Conservation (phyloP, 805 yeast genomes). For the Zygotorulaspora florentina region DNA sequence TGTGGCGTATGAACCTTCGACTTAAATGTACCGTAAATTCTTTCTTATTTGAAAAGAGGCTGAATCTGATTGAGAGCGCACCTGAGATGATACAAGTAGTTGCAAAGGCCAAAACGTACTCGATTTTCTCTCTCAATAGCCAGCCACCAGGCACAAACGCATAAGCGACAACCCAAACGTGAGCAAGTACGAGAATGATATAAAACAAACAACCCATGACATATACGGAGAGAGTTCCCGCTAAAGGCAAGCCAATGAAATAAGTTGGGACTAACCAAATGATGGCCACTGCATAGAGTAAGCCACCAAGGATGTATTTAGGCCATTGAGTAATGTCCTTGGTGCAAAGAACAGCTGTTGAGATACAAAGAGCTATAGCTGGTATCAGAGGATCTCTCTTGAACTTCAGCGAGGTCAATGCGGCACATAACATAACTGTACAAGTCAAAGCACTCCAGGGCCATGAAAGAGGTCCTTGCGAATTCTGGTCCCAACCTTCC, state of each 20-base stretch:
- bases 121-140: constrained; percentile 82
- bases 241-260: constrained; percentile 52
- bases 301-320: constrained; percentile 56
- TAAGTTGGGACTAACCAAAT: constrained; percentile 62
- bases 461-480: constrained; percentile 80
- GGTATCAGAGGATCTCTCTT: constrained; percentile 26
- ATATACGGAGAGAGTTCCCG: constrained; percentile 53
- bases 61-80: constrained; percentile 27
- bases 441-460: constrained; percentile 61
- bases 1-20: constrained; percentile 16
- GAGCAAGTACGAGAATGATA: constrained; percentile 62
- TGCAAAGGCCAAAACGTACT: constrained; percentile 59
- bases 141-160: constrained; percentile 97
- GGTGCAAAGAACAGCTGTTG: constrained; percentile 28
- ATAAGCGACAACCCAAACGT: constrained; percentile 96
- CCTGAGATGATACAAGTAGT: constrained; percentile 53
- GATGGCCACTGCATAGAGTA: constrained; percentile 58
- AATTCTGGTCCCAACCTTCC: constrained; percentile 86
- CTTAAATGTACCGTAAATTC: constrained; percentile 4
- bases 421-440: constrained; percentile 54
- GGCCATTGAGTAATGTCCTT: constrained; percentile 27
- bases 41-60: neutral
- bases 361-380: constrained; percentile 24
- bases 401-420: constrained; percentile 29
- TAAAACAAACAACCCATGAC: constrained; percentile 46